Base-by-base conservation (phyloP, 169 alveolate genomes). In the Plasmodium vinckei region DNA sequence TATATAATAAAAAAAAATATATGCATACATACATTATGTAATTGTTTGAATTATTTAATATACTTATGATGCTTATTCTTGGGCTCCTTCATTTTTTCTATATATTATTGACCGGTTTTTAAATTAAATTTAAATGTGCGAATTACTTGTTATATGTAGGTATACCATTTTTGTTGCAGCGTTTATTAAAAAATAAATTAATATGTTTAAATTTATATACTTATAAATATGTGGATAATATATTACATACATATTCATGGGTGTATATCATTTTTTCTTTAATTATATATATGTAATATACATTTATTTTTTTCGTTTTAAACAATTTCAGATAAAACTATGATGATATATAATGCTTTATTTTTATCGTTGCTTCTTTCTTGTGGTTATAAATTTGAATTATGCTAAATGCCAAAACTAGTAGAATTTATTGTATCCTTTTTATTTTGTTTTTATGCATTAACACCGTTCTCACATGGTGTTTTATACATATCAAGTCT, bases 391-490 rank as follows among this genome's bases (percentile, higher is more conserved):
- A 21, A 39, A n/a, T n/a, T 73, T 59, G 21, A 6, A 49, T 63
- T 75, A 49, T 75, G 84, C 23, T 67, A 82, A 82, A 67, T 65
- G 72, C 90, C 64, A 82, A 82, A 47, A 59, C 15, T 72, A 82
- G 56, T 13, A 27, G 21, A 9, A 13, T 82, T 46, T 9, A 46
- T 70, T 47, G 9, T 46, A 19, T 67, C 54, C 27, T 27, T 33
- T 67, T 67, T 82, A 10, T 65, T 61, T 56, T 60, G 15, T 67
- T 42, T 82, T 13, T 27, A 5, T 53, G 39, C 54, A 67, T 82
- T 42, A 67, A 33, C 42, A 60, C 67, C 67, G 53, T 61, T 44
- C 53, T 17, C 44, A 15, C 25, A 49, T 23, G 33, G 79, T 33
- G 67, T 65, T 39, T 54, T 67, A 13, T 54, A 68, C 49, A 70